These are phyloP conservation scores for Xylaria polymorpha DNA, from an alignment of 2,329 filamentous ascomycete species.

Conservation along the genomic window DNA sequence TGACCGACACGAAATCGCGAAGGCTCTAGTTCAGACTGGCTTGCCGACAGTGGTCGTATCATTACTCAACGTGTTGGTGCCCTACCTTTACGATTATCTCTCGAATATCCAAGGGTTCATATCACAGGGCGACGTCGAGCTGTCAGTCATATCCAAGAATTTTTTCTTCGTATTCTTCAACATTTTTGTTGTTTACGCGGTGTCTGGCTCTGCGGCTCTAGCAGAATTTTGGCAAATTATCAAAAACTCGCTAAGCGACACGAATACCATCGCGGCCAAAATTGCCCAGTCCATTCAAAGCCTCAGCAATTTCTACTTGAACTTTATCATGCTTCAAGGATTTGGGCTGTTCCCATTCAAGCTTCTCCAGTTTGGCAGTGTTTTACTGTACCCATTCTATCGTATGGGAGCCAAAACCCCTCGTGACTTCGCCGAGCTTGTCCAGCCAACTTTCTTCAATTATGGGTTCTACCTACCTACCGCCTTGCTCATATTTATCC, in stretches of 20 bases:
- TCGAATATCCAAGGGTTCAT: constrained; percentile 94
- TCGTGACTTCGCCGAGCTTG: constrained; percentile 85
- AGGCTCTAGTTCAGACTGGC: constrained; percentile 85
- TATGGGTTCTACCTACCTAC: constrained; percentile 97
- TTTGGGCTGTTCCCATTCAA: constrained; percentile 94
- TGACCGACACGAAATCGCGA: constrained; percentile 73
- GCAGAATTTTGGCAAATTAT: constrained; percentile 79
- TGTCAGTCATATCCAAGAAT: constrained; percentile 97
- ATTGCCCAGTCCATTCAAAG: constrained; percentile 80
- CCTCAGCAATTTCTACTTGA: constrained; percentile 87
- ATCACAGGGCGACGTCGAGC: constrained; percentile 91
- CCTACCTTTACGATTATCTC: constrained; percentile 93
- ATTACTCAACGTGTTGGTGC: constrained; percentile 87
- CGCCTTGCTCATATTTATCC: constrained; percentile 90
- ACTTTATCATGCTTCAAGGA: constrained; percentile 92
- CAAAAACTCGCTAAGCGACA: constrained; percentile 79
- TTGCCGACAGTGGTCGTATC: constrained; percentile 88
- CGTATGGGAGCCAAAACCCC: constrained; percentile 85
- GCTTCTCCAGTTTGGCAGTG: constrained; percentile 87
- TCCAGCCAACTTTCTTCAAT: constrained; percentile 86
- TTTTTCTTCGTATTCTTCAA: constrained; percentile 99
- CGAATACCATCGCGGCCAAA: constrained; percentile 78
- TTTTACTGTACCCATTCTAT: constrained; percentile 84
- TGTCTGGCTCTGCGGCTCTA: constrained; percentile 78
- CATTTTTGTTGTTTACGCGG: constrained; percentile 93